Conservation (phyloP, 2,329 filamentous ascomycete genomes). For the Botryotinia calthae region DNA sequence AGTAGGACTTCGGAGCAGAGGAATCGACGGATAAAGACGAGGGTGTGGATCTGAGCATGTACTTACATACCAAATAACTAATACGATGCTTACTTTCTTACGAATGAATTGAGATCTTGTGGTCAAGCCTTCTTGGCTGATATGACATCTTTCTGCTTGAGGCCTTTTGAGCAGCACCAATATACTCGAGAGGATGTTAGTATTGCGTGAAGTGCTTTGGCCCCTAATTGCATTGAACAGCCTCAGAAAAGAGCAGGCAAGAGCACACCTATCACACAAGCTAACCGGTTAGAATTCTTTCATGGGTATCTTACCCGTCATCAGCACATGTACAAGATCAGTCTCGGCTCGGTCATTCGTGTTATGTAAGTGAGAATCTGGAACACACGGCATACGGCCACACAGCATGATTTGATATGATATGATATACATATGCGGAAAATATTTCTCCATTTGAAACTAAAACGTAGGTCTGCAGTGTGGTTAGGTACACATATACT, state of each 20-base stretch:
- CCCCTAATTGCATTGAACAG: not conserved
- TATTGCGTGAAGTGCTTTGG: not conserved
- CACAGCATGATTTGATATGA: not conserved
- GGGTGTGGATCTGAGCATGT: conserved; percentile 7
- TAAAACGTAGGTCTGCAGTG: not conserved
- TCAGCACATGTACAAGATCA: not conserved
- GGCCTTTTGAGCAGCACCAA: not conserved
- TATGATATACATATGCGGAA: not conserved
- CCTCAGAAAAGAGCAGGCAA: not conserved
- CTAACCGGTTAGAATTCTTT: not conserved
- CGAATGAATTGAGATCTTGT: not conserved
- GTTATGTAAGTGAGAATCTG: not conserved
- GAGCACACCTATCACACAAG: not conserved
- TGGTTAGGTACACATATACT: not conserved
- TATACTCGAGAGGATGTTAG: not conserved
- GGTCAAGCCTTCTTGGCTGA: not conserved
- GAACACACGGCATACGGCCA: too few species aligned
- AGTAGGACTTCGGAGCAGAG: conserved; percentile 2
- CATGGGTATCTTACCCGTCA: not conserved
- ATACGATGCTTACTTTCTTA: conserved; percentile 15
- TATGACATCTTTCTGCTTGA: not conserved
- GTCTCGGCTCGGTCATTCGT: not conserved
- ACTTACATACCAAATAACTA: conserved; percentile 17
- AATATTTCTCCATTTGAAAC: not conserved
- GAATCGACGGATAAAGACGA: not conserved